Evolutionary conservation across 257 asterid species (phyloP).

Genomic region (Solanum peruvianum): DNA sequence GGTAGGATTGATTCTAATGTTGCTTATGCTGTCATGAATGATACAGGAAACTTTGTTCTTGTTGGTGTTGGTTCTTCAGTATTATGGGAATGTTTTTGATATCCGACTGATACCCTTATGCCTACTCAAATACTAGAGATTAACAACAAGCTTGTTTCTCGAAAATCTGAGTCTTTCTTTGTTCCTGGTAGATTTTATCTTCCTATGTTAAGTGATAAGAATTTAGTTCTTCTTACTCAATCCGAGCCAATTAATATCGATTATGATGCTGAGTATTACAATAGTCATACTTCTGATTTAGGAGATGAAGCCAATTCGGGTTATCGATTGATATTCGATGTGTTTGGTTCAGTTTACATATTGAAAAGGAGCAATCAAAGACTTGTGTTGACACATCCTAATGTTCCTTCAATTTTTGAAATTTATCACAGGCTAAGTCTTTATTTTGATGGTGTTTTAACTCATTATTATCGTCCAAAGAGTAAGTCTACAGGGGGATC

Average conservation of each 20-base stretch:
- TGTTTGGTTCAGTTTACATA: constrained; percentile 12
- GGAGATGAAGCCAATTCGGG: constrained; percentile 18
- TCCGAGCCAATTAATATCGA: constrained; percentile 2
- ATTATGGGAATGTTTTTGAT: constrained; percentile 45
- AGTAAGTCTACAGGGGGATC: background rate
- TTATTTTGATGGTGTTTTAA: constrained; percentile 40
- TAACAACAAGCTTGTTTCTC: background rate
- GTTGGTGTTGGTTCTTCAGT: background rate
- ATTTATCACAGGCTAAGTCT: constrained; percentile 29
- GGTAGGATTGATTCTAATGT: background rate
- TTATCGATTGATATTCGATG: constrained; percentile 13
- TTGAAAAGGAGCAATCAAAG: constrained; percentile 10
- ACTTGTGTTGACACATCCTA: background rate
- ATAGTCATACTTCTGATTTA: constrained; percentile 9
- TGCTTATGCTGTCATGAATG: constrained; percentile 24
- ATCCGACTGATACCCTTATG: constrained; percentile 24
- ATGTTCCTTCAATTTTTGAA: constrained; percentile 7
- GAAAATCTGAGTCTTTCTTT: constrained; percentile 12
- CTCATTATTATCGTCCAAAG: constrained; percentile 27
- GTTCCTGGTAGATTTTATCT: constrained; percentile 35
- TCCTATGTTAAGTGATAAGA: constrained; percentile 11
- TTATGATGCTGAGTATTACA: constrained; percentile 25
- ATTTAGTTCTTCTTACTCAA: constrained; percentile 23
- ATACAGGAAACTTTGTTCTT: constrained; percentile 45
- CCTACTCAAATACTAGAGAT: constrained; percentile 10